Evolutionary conservation across 2,329 filamentous ascomycete species (phyloP).

Genomic region (Teratosphaeria destructans): DNA sequence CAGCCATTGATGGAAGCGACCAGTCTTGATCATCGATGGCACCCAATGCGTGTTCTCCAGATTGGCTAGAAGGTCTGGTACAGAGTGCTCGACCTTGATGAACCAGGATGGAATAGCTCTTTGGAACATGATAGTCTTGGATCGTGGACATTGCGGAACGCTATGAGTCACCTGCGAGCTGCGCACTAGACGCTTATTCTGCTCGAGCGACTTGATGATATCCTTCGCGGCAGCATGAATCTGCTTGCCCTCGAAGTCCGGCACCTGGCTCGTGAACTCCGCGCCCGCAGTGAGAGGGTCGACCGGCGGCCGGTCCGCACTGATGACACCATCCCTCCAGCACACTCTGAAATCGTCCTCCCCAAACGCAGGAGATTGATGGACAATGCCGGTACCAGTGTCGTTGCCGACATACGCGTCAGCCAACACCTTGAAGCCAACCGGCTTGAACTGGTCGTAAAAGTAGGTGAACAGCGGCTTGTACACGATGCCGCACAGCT

Average conservation of each 20-base stretch:
- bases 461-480: slow-evolving; percentile 84
- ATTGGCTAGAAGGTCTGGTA: slow-evolving; percentile 82
- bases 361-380: slow-evolving; percentile 87
- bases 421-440: slow-evolving; percentile 71
- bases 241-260: slow-evolving; percentile 74
- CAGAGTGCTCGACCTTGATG: slow-evolving; percentile 71
- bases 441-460: slow-evolving; percentile 76
- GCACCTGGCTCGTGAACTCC: slow-evolving; percentile 64
- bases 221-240: slow-evolving; percentile 88
- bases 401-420: slow-evolving; percentile 81
- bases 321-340: slow-evolving; percentile 65
- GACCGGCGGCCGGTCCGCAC: slow-evolving; percentile 65
- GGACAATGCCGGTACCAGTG: slow-evolving; percentile 86
- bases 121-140: slow-evolving; percentile 91
- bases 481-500: slow-evolving; percentile 83
- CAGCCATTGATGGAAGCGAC: slow-evolving; percentile 86
- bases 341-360: slow-evolving; percentile 91
- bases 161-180: slow-evolving; percentile 84
- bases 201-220: slow-evolving; percentile 83
- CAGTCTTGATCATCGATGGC: slow-evolving; percentile 80
- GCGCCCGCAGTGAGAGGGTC: slow-evolving; percentile 84
- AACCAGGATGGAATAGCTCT: slow-evolving; percentile 92
- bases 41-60: slow-evolving; percentile 90
- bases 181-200: slow-evolving; percentile 63
- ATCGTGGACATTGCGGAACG: slow-evolving; percentile 87